A percentile compares a stretch with the other conserved stretches of the same genome.
Evolutionary conservation across 495 filamentous ascomycete genomes (phyloP).

Genomic region (Talaromyces borbonicus): DNA sequence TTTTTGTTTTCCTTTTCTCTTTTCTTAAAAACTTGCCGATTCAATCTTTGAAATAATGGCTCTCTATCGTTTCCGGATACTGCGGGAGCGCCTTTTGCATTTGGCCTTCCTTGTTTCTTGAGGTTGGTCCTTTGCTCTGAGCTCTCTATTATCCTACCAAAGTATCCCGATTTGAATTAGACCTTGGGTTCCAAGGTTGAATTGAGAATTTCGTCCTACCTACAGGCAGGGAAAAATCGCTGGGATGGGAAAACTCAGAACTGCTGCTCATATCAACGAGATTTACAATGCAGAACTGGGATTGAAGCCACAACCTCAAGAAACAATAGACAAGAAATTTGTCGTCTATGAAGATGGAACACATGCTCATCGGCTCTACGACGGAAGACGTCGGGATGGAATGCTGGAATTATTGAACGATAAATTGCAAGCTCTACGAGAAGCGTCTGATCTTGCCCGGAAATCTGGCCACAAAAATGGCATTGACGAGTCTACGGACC

Average conservation of each 20-base stretch:
- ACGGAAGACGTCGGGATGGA: slow-evolving; percentile 2
- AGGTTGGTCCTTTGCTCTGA: too few relatives aligned
- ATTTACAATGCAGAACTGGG: background rate
- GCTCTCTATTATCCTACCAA: too few relatives aligned
- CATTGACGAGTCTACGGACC: background rate
- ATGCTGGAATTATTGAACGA: slow-evolving; percentile 7
- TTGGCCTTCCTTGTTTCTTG: too few relatives aligned
- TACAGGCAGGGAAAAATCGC: background rate
- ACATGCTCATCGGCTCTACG: slow-evolving; percentile 7
- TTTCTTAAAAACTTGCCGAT: too few relatives aligned
- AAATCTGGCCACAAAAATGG: background rate
- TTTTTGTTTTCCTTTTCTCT: too few relatives aligned
- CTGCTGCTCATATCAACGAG: background rate
- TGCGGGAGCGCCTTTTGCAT: too few relatives aligned
- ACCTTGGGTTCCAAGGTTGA: too few relatives aligned
- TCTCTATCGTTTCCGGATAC: too few relatives aligned
- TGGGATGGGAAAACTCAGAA: background rate
- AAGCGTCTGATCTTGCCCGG: background rate
- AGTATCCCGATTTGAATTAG: too few relatives aligned
- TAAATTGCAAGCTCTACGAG: slow-evolving; percentile 2
- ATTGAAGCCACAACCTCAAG: background rate
- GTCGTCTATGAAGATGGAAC: background rate
- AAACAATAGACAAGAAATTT: slow-evolving; percentile 6
- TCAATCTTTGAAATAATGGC: too few relatives aligned
- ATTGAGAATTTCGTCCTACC: background rate